Conservation (phyloP, 345 rosid species). For the Eucalyptus globulus region DNA sequence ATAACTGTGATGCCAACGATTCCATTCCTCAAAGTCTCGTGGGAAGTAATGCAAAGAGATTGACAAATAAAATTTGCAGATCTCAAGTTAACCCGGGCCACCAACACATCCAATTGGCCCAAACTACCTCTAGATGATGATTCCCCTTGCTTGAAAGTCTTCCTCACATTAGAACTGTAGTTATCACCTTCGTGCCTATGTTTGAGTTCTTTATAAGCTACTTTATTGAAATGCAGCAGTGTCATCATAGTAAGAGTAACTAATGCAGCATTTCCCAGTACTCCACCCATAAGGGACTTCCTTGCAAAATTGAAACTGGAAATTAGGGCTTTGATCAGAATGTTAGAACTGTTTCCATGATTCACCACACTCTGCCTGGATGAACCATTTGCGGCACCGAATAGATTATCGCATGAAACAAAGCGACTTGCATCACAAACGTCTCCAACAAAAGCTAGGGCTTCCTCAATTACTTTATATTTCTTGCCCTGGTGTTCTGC, state of each 20-base stretch:
- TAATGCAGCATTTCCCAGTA: conserved; percentile 72
- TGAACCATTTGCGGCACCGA: conserved; percentile 15
- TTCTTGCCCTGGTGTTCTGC: conserved; percentile 79
- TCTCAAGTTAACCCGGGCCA: conserved; percentile 48
- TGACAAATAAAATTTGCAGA: neutral
- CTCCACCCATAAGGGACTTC: conserved; percentile 50
- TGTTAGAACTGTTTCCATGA: conserved; percentile 11
- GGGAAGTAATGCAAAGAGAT: neutral
- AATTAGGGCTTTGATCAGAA: conserved; percentile 25
- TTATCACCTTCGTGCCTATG: conserved; percentile 20
- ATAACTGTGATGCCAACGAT: neutral
- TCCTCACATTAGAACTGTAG: conserved; percentile 16
- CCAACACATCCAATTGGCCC: conserved; percentile 59
- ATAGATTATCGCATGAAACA: conserved; percentile 53
- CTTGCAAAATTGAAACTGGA: conserved; percentile 53
- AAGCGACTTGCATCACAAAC: conserved; percentile 33
- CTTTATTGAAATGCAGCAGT: conserved; percentile 58
- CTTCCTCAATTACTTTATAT: conserved; percentile 84
- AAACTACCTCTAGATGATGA: conserved; percentile 17
- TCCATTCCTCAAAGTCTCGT: neutral
- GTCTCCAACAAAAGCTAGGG: conserved; percentile 72
- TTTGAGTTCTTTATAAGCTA: conserved; percentile 19
- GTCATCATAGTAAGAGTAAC: conserved; percentile 73
- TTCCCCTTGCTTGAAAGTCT: conserved; percentile 11
- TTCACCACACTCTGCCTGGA: conserved; percentile 11